Percentiles rank a stretch among this genome's conserved stretches.
phyloP scores from a whole-genome alignment of 140 eudicot genomes.

The Anethum foeniculum region DNA sequence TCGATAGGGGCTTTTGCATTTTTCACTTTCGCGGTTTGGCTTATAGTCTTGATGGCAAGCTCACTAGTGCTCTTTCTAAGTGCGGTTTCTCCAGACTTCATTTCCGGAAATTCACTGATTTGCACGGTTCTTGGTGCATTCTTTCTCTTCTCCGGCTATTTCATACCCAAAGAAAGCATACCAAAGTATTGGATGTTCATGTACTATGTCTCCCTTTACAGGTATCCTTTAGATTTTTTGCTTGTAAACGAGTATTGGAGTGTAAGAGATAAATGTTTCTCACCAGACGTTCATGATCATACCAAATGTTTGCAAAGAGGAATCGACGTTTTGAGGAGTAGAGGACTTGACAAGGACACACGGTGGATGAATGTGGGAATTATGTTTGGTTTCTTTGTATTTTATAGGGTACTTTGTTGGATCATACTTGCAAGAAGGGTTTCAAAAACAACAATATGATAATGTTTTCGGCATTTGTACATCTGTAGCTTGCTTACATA shows the following conservation, averaged over 20 bases:
- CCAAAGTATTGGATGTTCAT: conserved; percentile 93
- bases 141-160: conserved; percentile 90
- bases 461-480: not conserved
- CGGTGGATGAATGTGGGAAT: conserved; percentile 89
- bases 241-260: conserved; percentile 90
- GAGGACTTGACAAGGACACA: conserved; percentile 74
- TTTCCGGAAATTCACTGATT: conserved; percentile 84
- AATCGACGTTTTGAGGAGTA: conserved; percentile 53
- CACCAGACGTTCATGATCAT: conserved; percentile 26
- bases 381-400: conserved; percentile 81
- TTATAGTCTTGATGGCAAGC: conserved; percentile 95
- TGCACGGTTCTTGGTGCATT: conserved; percentile 88
- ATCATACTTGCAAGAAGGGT: conserved; percentile 70
- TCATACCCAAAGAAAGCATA: conserved; percentile 75
- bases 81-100: conserved; percentile 84
- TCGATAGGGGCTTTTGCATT: conserved; percentile 53
- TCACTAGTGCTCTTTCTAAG: conserved; percentile 84
- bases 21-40: conserved; percentile 71
- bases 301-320: conserved; percentile 62
- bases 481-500: not conserved
- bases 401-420: conserved; percentile 90
- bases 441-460: conserved; percentile 68
- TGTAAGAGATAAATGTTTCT: conserved; percentile 53
- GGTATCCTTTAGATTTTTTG: conserved; percentile 83
- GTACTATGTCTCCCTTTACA: conserved; percentile 87